A percentile compares a stretch with the other conserved stretches of the same genome.
Conservation (phyloP, 164 flowering plant genomes). For the Vitis rupestris region DNA sequence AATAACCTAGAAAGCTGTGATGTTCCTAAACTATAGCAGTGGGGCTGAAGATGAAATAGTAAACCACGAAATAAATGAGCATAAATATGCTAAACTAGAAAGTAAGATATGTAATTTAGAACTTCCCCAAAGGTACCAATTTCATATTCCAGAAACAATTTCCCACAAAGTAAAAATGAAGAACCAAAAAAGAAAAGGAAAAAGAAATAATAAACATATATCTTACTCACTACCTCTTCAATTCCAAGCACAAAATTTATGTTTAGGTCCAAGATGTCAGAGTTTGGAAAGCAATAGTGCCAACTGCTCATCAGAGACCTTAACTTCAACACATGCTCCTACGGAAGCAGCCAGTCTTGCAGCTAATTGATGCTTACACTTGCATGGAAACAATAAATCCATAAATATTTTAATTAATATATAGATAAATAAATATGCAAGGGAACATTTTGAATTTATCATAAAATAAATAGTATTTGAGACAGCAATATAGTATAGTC, state of each 20-base stretch:
- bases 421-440: not conserved
- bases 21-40: no score
- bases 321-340: conserved; percentile 66
- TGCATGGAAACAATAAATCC: conserved; percentile 5
- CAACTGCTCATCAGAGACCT: conserved; percentile 82
- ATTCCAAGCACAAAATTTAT: conserved; percentile 11
- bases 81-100: no score
- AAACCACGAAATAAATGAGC: no score
- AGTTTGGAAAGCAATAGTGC: conserved; percentile 68
- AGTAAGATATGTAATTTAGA: no score
- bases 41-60: no score
- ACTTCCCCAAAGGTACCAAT: no score
- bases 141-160: not conserved
- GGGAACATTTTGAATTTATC: not conserved
- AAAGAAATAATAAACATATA: not conserved
- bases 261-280: conserved; percentile 22
- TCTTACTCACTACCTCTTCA: conserved; percentile 14
- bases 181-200: not conserved
- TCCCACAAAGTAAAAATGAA: not conserved
- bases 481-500: not conserved
- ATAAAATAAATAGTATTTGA: not conserved
- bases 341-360: conserved; percentile 80
- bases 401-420: not conserved
- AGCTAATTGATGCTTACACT: conserved; percentile 98
- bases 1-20: no score